Evolutionary conservation across 768 basidiomycete species (phyloP).

Genomic region (Piloderma croceum): DNA sequence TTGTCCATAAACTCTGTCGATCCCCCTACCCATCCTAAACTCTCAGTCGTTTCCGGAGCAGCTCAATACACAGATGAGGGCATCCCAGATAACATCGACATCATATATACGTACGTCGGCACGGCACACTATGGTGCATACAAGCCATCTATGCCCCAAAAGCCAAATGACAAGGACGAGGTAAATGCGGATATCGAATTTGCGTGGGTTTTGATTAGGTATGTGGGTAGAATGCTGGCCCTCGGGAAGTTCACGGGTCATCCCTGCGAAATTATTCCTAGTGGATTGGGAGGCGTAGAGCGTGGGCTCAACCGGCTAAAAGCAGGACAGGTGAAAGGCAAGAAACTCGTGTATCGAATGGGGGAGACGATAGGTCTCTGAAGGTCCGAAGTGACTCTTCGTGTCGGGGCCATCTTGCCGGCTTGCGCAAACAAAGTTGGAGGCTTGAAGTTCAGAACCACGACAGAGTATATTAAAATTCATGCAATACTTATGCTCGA

Average conservation of each 20-base stretch:
- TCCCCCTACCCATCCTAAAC: background rate
- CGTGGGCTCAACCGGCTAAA: conserved; percentile 32
- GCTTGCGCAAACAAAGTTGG: no score
- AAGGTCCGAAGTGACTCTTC: no score
- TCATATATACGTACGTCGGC: background rate
- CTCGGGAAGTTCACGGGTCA: conserved; percentile 6
- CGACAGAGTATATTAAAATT: no score
- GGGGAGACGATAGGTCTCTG: conserved; percentile 26
- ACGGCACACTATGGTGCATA: background rate
- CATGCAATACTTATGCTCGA: no score
- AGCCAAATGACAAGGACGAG: background rate
- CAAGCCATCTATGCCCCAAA: background rate
- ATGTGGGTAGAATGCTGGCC: background rate
- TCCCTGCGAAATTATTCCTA: conserved; percentile 37
- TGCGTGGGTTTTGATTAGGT: background rate
- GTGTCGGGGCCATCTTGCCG: no score
- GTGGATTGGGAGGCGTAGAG: conserved; percentile 34
- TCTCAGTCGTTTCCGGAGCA: no score
- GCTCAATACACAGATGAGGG: background rate
- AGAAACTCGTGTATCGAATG: conserved; percentile 39
- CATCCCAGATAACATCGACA: background rate
- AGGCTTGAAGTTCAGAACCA: no score
- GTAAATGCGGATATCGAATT: background rate
- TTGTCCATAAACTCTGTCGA: background rate
- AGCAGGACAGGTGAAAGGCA: conserved; percentile 35